Conservation (phyloP, 129 eudicot genomes). For the Artemisia annua region DNA sequence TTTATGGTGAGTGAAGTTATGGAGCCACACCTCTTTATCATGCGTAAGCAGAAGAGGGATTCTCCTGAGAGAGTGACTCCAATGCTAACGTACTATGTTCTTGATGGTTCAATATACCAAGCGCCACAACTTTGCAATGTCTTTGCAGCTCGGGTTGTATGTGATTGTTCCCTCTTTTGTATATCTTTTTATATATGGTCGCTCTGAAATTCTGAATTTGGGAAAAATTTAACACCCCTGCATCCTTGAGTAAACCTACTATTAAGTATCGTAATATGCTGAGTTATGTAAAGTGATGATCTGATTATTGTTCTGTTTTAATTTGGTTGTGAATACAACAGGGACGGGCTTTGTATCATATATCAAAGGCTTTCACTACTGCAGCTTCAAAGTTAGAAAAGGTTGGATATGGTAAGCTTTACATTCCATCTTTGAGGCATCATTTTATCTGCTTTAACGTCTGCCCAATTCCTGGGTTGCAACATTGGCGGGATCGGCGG, state of each 20-base stretch:
- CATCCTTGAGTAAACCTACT: background rate
- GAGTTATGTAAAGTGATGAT: conserved; percentile 13
- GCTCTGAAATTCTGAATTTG: background rate
- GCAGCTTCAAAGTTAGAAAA: conserved; percentile 88
- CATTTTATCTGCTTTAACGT: background rate
- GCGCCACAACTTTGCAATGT: conserved; percentile 97
- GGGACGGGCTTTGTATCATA: conserved; percentile 88
- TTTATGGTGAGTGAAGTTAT: conserved; percentile 69
- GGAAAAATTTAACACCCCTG: background rate
- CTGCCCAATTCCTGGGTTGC: no score
- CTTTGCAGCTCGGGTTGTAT: conserved; percentile 89
- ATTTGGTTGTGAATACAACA: conserved; percentile 42
- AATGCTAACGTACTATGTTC: conserved; percentile 82
- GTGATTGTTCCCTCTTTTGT: conserved; percentile 27
- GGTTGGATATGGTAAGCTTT: conserved; percentile 73
- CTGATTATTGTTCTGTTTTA: background rate
- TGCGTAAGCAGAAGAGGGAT: conserved; percentile 75
- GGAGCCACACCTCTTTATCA: conserved; percentile 89
- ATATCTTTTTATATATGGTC: background rate
- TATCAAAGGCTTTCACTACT: conserved; percentile 83
- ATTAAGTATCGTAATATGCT: background rate
- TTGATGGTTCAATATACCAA: conserved; percentile 97
- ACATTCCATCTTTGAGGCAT: conserved; percentile 9
- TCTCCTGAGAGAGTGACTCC: conserved; percentile 90
- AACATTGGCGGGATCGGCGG: no score